Conservation (phyloP, 2,329 filamentous ascomycete genomes). For the Colletotrichum tofieldiae region DNA sequence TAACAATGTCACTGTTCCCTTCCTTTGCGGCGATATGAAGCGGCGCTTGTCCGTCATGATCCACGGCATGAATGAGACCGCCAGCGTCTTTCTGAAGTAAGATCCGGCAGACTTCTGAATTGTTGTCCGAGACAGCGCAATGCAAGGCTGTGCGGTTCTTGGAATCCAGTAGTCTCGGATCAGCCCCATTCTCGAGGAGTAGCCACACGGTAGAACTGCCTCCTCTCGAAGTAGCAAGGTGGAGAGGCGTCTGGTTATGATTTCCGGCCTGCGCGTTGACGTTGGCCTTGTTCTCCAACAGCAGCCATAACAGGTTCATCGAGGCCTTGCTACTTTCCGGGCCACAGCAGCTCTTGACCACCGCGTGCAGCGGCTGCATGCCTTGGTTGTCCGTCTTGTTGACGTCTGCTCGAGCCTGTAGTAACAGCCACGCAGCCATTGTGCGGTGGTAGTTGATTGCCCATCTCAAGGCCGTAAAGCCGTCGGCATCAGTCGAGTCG, state of each 20-base stretch:
- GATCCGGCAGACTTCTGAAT: not conserved
- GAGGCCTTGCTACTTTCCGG: not conserved
- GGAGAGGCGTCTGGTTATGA: slow-evolving; percentile 8
- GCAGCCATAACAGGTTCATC: slow-evolving; percentile 18
- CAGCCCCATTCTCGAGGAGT: slow-evolving; percentile 19
- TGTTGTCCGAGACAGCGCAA: not conserved
- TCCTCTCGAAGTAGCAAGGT: slow-evolving; percentile 4
- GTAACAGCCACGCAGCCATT: slow-evolving; percentile 12
- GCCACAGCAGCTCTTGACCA: not conserved
- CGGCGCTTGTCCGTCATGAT: not conserved
- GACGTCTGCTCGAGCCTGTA: slow-evolving; percentile 23
- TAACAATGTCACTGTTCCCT: not conserved
- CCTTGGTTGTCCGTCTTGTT: slow-evolving; percentile 18
- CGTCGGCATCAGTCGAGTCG: slow-evolving; percentile 5
- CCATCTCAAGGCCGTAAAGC: slow-evolving; percentile 21
- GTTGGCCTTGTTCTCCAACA: slow-evolving; percentile 7
- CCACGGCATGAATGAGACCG: not conserved
- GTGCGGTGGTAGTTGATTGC: slow-evolving; percentile 16
- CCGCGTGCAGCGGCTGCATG: slow-evolving; percentile 6
- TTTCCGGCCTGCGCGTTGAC: not conserved
- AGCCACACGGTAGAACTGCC: not conserved
- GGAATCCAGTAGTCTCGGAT: not conserved
- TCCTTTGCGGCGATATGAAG: slow-evolving; percentile 9
- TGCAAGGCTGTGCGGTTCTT: slow-evolving; percentile 4
- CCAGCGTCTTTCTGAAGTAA: not conserved